Percentiles rank a stretch among this genome's conserved stretches.
phyloP scores from a whole-genome alignment of 176 grass and related monocot species.

The Coix lacrymajobi region DNA sequence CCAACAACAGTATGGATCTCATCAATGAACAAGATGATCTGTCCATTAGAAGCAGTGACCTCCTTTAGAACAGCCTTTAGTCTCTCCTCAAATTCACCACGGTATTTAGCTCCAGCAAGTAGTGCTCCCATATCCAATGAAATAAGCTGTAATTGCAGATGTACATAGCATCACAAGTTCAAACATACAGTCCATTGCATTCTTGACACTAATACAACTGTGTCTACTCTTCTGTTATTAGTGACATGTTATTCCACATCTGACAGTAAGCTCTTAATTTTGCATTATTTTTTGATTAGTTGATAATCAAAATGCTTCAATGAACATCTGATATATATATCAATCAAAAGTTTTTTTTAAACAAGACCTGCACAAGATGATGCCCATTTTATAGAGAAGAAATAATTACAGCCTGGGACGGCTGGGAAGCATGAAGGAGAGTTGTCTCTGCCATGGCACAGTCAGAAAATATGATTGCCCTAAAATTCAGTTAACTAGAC shows the following conservation, averaged over 20 bases:
- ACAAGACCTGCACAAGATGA: not conserved
- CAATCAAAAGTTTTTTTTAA: not conserved
- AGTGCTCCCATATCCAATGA: slow-evolving; percentile 95
- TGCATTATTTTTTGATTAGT: not conserved
- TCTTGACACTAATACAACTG: not conserved
- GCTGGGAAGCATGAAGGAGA: not conserved
- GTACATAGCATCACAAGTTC: slow-evolving; percentile 27
- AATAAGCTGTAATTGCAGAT: slow-evolving; percentile 58
- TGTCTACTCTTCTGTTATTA: not conserved
- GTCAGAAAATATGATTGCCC: not conserved
- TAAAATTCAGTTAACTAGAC: not conserved
- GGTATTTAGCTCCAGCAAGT: slow-evolving; percentile 85
- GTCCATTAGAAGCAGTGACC: slow-evolving; percentile 86
- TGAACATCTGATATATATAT: not conserved
- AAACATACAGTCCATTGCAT: not conserved
- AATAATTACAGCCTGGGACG: not conserved
- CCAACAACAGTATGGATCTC: slow-evolving; percentile 96
- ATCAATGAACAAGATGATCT: slow-evolving; percentile 97
- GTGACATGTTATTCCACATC: not conserved
- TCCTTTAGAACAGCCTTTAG: slow-evolving; percentile 95
- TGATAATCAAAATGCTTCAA: not conserved
- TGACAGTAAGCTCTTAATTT: not conserved
- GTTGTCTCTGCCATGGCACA: not conserved
- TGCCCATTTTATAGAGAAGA: not conserved
- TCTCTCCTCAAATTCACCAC: slow-evolving; percentile 90